Base-by-base conservation (phyloP, 768 basidiomycete species). In the Leucosporidium yakuticum region DNA sequence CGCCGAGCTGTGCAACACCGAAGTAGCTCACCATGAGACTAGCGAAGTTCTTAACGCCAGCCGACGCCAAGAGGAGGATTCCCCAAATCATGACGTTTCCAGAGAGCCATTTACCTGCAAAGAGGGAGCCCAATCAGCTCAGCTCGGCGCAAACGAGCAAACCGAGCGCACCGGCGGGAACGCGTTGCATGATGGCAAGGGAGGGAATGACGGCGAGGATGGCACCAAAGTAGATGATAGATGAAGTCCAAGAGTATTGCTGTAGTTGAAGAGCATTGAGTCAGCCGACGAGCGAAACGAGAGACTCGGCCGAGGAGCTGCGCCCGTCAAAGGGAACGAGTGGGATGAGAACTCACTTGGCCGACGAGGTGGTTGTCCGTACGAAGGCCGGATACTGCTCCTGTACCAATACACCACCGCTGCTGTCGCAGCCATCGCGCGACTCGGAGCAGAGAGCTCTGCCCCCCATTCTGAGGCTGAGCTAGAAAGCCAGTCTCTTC, bases 1-100 rank as follows among this genome's bases (percentile, higher is more conserved):
- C 14, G n/a, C 27, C 12, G 20, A 19, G 25, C 5, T 9, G 9
- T 7, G 19, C 49, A 17, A 5, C 49, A 8, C 19, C 39, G 39
- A 12, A 5, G 12, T 5, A 12, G n/a, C n/a, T 23, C 60, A 25
- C 15, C 44, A 44, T 32, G 27, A 75, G 60, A 5, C 65, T 60
- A 3, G 66, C 65, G 29, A 62, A 75, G 63, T 64, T 71, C 31
- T 71, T 65, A 34, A 60, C 64, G 3, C 64, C 73, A 23, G 73
- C 69, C 8, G 56, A 62, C 25, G 49, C 54, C 60, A 68, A 56
- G 20, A 73, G 60, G 39, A 76, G 68, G 36, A 75, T 67, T 27
- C 75, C 75, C 63, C 74, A 76, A 15, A 69, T 51, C 19, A 65
- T 60, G 23, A 70, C 69, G 63, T 76, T 76, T 70, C 54, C 53